Evolutionary conservation across 352 stramenopile genomes (phyloP).

Genomic region (Globisporangium uncinulatum): DNA sequence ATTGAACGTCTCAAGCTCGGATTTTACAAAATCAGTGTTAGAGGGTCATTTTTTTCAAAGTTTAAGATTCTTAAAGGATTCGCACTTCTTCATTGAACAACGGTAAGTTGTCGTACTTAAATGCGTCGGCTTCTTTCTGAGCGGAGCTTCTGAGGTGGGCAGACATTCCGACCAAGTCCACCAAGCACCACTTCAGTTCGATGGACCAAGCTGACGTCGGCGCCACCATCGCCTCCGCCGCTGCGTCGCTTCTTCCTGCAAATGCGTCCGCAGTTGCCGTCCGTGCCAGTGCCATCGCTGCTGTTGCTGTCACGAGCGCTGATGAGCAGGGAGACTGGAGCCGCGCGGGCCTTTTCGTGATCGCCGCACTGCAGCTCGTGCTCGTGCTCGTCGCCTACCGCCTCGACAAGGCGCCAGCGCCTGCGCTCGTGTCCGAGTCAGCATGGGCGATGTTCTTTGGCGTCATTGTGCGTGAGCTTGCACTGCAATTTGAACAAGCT

Average conservation of each 20-base stretch:
- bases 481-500: neutral
- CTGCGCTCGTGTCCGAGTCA: slow-evolving; percentile 76
- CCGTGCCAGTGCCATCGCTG: slow-evolving; percentile 13
- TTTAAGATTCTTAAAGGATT: too few species aligned
- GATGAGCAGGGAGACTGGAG: slow-evolving; percentile 49
- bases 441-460: slow-evolving; percentile 81
- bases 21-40: too few species aligned
- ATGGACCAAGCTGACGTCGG: slow-evolving; percentile 1
- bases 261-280: slow-evolving; percentile 12
- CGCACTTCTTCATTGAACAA: too few species aligned
- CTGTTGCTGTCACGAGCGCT: slow-evolving; percentile 13
- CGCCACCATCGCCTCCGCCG: slow-evolving; percentile 13
- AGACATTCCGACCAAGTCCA: neutral
- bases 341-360: slow-evolving; percentile 70
- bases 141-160: neutral
- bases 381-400: slow-evolving; percentile 81
- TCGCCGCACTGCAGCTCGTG: slow-evolving; percentile 74
- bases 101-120: too few species aligned
- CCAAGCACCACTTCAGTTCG: too few species aligned
- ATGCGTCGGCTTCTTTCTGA: neutral
- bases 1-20: too few species aligned
- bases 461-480: slow-evolving; percentile 48
- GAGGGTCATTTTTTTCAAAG: too few species aligned
- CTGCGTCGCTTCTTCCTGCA: slow-evolving; percentile 9
- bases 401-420: slow-evolving; percentile 56